Conservation (phyloP, 108 stramenopile species). For the Nitzschia putrida region DNA sequence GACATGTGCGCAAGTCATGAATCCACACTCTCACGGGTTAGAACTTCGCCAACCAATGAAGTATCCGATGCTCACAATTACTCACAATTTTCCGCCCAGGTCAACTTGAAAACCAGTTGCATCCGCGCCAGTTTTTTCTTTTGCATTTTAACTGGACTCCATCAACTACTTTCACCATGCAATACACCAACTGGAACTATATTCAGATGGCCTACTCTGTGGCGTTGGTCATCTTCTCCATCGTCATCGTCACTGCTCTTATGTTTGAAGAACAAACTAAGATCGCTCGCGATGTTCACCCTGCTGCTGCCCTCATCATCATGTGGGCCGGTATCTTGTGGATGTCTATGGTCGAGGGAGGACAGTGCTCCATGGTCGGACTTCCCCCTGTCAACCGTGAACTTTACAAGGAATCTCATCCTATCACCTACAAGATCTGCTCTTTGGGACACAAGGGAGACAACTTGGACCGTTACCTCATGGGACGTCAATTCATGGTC, state of each 20-base stretch:
- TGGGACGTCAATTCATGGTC: constrained; percentile 91
- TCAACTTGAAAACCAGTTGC: too few relatives aligned
- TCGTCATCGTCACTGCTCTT: constrained; percentile 56
- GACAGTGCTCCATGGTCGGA: constrained; percentile 75
- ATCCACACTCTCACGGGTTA: too few relatives aligned
- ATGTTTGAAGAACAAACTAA: constrained; percentile 71
- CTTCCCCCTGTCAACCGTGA: constrained; percentile 68
- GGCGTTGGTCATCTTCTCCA: constrained; percentile 60
- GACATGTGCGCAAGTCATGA: too few relatives aligned
- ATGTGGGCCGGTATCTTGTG: too few relatives aligned
- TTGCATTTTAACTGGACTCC: too few relatives aligned
- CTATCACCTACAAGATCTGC: constrained; percentile 63
- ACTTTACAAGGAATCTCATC: constrained; percentile 75
- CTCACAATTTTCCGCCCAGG: too few relatives aligned
- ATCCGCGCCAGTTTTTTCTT: too few relatives aligned
- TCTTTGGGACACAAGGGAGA: constrained; percentile 72
- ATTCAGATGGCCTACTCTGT: constrained; percentile 57
- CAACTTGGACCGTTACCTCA: constrained; percentile 84
- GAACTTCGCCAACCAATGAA: too few relatives aligned
- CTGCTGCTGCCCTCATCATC: constrained; percentile 57
- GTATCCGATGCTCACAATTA: too few relatives aligned
- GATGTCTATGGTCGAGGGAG: constrained; percentile 83
- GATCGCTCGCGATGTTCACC: constrained; percentile 55
- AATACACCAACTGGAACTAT: constrained; percentile 24
- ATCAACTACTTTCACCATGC: background rate